Evolutionary conservation across 225 moss, liverwort and hornwort genomes (phyloP), one percentile per base, ranked within the genome.

Genomic region (Sphagnum tenellum): DNA sequence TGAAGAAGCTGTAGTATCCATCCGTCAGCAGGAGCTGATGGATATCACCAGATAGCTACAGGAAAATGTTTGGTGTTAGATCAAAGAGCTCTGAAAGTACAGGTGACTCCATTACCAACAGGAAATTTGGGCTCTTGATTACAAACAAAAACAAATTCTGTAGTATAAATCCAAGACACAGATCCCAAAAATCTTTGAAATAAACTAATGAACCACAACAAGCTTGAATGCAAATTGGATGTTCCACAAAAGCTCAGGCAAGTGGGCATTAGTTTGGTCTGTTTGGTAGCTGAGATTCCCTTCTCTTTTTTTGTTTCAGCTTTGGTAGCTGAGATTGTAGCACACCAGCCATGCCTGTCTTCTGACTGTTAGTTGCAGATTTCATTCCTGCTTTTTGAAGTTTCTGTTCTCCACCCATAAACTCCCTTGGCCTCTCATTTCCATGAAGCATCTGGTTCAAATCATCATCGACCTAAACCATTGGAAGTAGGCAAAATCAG

Each of bases 361-460:
- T 58, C 90, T 73, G 47, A 88, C 94, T 44, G 86, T 86, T 90
- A 6, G 94, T 90, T 59, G 88, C 94, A 12, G 94, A 90, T 66
- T 90, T 90, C 86, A 94, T 84, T 53, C 94, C 94, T 48, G 90
- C 88, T 74, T 94, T 94, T 59, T 87, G 88, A 73, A 94, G 71
- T 71, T 94, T 90, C 59, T 81, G 78, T 68, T 94, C 94, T n/a
- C 88, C 88, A 64, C 90, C 90, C 70, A 90, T 86, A 61, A 94
- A 94, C 70, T 94, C 94, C 58, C 94, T 79, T 10, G 94, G 88
- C 56, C 80, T 75, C 59, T 88, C 90, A 63, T 84, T 90, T 72
- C 83, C 84, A 69, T 86, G 69, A 53, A 90, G 76, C 56, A 94
- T 73, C 74, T 86, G 88, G 77, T 94, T 94, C 81, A 94, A 65